phyloP scores from a whole-genome alignment of 352 stramenopile genomes.

The Phytopythium boreale region DNA sequence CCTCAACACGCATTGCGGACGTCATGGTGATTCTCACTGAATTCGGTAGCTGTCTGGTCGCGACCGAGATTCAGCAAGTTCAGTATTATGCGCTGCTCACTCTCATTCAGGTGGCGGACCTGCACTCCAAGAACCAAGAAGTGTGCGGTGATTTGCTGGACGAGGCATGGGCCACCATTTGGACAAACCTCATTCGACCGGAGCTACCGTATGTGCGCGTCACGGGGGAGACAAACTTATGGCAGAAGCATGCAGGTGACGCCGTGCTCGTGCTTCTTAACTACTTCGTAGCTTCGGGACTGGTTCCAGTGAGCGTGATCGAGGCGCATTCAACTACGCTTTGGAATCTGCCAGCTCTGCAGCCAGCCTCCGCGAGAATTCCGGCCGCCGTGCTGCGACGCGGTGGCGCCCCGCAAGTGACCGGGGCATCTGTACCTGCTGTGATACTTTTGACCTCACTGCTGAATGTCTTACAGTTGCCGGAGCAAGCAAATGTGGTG shows the following conservation, averaged over 20 bases:
- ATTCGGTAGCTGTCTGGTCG: slow-evolving; percentile 35
- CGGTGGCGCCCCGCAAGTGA: too few relatives aligned
- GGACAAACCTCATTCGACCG: slow-evolving; percentile 42
- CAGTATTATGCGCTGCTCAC: slow-evolving; percentile 46
- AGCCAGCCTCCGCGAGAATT: not conserved
- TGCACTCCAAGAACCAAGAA: slow-evolving; percentile 29
- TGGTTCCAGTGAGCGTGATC: slow-evolving; percentile 35
- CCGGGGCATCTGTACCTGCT: not conserved
- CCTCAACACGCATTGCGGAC: slow-evolving; percentile 51
- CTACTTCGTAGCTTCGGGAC: slow-evolving; percentile 37
- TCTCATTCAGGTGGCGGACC: slow-evolving; percentile 47
- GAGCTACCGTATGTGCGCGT: slow-evolving; percentile 47
- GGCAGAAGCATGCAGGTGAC: slow-evolving; percentile 41
- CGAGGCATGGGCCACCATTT: slow-evolving; percentile 47
- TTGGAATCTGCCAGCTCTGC: slow-evolving; percentile 51
- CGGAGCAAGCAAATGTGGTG: not conserved
- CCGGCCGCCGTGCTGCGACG: not conserved
- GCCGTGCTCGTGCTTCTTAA: slow-evolving; percentile 47
- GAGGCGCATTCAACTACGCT: slow-evolving; percentile 26
- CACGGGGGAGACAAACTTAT: slow-evolving; percentile 42
- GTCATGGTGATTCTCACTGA: slow-evolving; percentile 53
- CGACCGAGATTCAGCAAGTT: slow-evolving; percentile 45
- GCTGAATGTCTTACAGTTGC: slow-evolving; percentile 2
- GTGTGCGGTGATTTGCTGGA: slow-evolving; percentile 29
- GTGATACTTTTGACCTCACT: slow-evolving; percentile 2